Percentiles rank a stretch among this genome's conserved stretches.
phyloP scores from a whole-genome alignment of 2,329 filamentous ascomycete genomes.

The Meredithiella fracta region DNA sequence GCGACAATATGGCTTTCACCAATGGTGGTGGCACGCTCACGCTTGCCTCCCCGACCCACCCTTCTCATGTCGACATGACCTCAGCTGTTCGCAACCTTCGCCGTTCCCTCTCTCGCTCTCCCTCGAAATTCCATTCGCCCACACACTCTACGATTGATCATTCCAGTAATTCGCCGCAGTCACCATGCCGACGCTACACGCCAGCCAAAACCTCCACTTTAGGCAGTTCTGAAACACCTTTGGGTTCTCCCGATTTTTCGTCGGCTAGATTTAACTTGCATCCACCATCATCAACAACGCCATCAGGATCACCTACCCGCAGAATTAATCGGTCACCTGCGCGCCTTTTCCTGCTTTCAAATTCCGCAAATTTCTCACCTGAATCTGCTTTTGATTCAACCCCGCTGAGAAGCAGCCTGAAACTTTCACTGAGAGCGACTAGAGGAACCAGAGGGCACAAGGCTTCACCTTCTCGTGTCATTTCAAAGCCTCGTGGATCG shows the following conservation, averaged over 20 bases:
- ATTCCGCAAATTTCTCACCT: conserved; percentile 32
- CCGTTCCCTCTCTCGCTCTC: conserved; percentile 81
- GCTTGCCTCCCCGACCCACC: conserved; percentile 69
- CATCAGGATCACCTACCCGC: conserved; percentile 17
- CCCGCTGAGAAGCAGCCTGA: conserved; percentile 35
- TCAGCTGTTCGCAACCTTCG: conserved; percentile 68
- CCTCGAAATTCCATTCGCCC: conserved; percentile 52
- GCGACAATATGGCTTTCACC: conserved; percentile 38
- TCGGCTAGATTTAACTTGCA: conserved; percentile 5
- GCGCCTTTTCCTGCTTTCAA: conserved; percentile 11
- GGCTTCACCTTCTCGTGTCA: conserved; percentile 32
- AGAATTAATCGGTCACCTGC: conserved; percentile 12
- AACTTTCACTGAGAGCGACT: conserved; percentile 47
- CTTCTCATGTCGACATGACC: conserved; percentile 67
- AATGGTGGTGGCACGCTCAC: conserved; percentile 58
- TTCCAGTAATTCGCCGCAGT: conserved; percentile 42
- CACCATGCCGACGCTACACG: conserved; percentile 30
- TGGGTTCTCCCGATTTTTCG: conserved; percentile 5
- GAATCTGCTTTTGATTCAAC: conserved; percentile 38
- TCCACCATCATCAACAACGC: conserved; percentile 5
- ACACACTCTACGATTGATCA: conserved; percentile 18
- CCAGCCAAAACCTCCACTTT: conserved; percentile 13
- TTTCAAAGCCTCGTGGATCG: conserved; percentile 50
- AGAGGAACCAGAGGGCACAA: conserved; percentile 37
- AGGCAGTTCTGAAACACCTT: conserved; percentile 5